Evolutionary conservation across 2,329 filamentous ascomycete genomes (phyloP).

Genomic region (Alternaria longipes): DNA sequence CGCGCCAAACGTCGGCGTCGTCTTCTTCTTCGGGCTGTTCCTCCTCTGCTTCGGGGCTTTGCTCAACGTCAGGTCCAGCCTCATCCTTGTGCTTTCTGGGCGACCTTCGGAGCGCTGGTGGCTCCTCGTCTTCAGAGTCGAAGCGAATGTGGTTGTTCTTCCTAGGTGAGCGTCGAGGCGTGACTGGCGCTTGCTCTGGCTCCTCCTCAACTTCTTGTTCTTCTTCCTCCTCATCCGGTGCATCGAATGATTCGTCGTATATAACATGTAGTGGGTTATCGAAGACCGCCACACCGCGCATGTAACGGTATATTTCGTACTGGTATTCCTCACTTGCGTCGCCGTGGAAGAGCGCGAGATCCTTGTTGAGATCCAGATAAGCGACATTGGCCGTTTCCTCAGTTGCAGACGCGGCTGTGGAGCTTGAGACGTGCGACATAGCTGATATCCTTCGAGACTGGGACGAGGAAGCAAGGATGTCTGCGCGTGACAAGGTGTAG

Average conservation of each 20-base stretch:
- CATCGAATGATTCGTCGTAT: constrained; percentile 7
- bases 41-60: constrained; percentile 2
- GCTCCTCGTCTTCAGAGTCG: constrained; percentile 16
- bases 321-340: constrained; percentile 61
- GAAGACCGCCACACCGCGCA: constrained; percentile 57
- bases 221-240: background rate
- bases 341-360: constrained; percentile 57
- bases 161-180: constrained; percentile 34
- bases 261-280: constrained; percentile 52
- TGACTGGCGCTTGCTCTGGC: constrained; percentile 5
- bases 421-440: constrained; percentile 17
- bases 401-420: constrained; percentile 4
- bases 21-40: background rate
- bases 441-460: constrained; percentile 16
- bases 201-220: background rate
- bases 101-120: constrained; percentile 2
- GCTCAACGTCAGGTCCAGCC: background rate
- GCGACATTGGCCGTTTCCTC: constrained; percentile 45
- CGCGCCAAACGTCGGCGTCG: constrained; percentile 55
- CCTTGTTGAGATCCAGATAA: constrained; percentile 58
- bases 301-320: constrained; percentile 65
- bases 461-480: constrained; percentile 47
- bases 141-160: constrained; percentile 45
- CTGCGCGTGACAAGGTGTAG: constrained; percentile 72
- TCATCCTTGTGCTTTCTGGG: constrained; percentile 13